Evolutionary conservation across 176 grass and related monocot species (phyloP).

Genomic region (Rhynchospora breviuscula): DNA sequence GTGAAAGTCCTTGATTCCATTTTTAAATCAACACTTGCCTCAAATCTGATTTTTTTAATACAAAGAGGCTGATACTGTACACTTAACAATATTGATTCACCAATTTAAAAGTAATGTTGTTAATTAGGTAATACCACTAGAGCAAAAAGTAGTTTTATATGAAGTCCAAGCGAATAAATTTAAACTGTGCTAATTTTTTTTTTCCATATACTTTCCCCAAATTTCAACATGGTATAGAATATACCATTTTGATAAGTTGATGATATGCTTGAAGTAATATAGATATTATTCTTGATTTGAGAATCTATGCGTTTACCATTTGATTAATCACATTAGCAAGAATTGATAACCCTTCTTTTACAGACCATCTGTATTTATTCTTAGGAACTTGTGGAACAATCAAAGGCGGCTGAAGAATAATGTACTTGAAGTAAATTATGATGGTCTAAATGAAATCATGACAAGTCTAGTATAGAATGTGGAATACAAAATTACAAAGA

Average conservation of each 20-base stretch:
- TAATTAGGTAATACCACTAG: no score
- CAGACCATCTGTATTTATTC: not conserved
- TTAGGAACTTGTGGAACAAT: not conserved
- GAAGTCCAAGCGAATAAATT: not conserved
- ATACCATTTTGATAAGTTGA: conserved; percentile 10
- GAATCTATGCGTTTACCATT: conserved; percentile 16
- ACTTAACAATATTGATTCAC: not conserved
- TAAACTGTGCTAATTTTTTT: not conserved
- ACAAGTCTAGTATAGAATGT: not conserved
- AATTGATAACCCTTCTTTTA: not conserved
- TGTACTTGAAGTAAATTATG: not conserved
- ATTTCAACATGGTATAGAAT: not conserved
- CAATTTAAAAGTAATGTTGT: not conserved
- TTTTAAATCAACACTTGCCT: not conserved
- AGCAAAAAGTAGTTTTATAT: not conserved
- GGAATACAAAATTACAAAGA: not conserved
- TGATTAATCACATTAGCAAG: conserved; percentile 5
- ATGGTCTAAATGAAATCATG: not conserved
- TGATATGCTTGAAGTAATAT: not conserved
- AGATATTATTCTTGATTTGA: conserved; percentile 18
- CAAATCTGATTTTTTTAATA: not conserved
- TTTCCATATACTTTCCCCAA: no score
- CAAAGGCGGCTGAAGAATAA: not conserved
- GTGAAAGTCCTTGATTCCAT: not conserved
- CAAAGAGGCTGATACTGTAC: not conserved